phyloP scores from a whole-genome alignment of 768 basidiomycete genomes.

The Jaapia argillacea region DNA sequence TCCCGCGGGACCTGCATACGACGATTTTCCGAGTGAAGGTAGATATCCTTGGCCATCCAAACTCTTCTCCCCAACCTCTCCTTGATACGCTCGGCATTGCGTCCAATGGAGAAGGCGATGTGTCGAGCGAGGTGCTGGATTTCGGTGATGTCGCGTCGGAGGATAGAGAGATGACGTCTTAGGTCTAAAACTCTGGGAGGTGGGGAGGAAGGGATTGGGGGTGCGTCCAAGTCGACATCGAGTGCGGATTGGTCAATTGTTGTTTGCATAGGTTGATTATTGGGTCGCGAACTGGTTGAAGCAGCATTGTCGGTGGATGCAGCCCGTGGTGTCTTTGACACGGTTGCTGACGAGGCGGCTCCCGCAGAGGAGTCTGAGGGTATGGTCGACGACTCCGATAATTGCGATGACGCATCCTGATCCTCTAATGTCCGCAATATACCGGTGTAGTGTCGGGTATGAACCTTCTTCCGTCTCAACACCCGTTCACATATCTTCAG shows the following conservation, averaged over 20 bases:
- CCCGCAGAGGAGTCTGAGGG: too few species aligned
- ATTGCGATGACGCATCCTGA: neutral
- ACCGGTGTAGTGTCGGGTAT: conserved; percentile 32
- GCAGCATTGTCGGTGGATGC: neutral
- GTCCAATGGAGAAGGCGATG: conserved; percentile 32
- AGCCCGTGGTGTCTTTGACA: too few species aligned
- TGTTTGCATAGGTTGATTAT: neutral
- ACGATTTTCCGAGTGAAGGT: conserved; percentile 22
- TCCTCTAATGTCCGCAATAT: conserved; percentile 10
- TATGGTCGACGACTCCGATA: neutral
- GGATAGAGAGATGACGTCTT: conserved; percentile 43
- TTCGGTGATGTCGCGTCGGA: conserved; percentile 43
- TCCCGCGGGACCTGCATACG: conserved; percentile 30
- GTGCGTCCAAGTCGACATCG: conserved; percentile 23
- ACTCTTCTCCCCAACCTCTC: conserved; percentile 74
- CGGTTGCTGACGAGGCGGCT: too few species aligned
- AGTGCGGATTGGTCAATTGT: neutral
- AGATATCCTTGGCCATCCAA: conserved; percentile 52
- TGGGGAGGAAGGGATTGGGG: conserved; percentile 10
- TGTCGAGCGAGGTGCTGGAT: conserved; percentile 34
- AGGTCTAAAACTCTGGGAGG: conserved; percentile 37
- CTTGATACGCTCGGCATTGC: conserved; percentile 53
- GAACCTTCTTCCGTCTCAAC: conserved; percentile 37
- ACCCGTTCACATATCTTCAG: conserved; percentile 32
- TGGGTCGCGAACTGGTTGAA: neutral